Base-by-base conservation (phyloP, 2,329 filamentous ascomycete genomes). In the Blastomyces emzantsi region DNA sequence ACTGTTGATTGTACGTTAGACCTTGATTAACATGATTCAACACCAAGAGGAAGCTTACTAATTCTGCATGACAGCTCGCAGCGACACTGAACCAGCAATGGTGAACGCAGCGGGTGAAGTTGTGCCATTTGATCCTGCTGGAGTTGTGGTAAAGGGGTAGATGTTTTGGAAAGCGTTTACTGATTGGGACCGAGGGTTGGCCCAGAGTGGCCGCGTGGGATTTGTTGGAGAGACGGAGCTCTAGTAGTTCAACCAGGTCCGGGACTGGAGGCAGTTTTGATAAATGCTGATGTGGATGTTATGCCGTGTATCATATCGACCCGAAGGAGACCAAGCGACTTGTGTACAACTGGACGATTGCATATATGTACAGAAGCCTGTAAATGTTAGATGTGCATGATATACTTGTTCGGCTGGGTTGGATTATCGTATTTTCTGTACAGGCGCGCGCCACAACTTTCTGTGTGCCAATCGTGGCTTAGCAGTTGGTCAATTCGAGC, bases 81-180 rank as follows among this genome's bases (percentile, higher is more conserved):
- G 60, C 47, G 66, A 68, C 55, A 67, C 65, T 51, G 55, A 41
- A 17, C 65, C 66, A 43, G 64, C 61, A 19, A 68, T 67, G 66
- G 66, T 64, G 28, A 63, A 61, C 51, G 52, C 41, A 8, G 33
- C 55, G 19, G 64, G 64, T 4, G 64, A 67, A 39, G 51, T 68
- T 15, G 61, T 68, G 25, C 65, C 66, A 28, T 68, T 67, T 22
- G 61, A 67, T 41, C 54, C 59, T n/a, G 63, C 66, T 17, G 63
- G 45, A 25, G 66, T 67, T 30, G 59, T 66, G 55, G 41, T 63
- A 19, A 61, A 64, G 49, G 33, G 63, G 13, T 61, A 64, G 30
- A 49, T 17, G 8, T 9, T 36, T 25, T 47, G 28, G 15, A 47
- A 52, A 36, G 39, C 22, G 28, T 36, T 19, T 22, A 22, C 19